Percentiles rank a stretch among this genome's conserved stretches.
Conservation (phyloP, 441 rosid species). For the Jatropha multifida region DNA sequence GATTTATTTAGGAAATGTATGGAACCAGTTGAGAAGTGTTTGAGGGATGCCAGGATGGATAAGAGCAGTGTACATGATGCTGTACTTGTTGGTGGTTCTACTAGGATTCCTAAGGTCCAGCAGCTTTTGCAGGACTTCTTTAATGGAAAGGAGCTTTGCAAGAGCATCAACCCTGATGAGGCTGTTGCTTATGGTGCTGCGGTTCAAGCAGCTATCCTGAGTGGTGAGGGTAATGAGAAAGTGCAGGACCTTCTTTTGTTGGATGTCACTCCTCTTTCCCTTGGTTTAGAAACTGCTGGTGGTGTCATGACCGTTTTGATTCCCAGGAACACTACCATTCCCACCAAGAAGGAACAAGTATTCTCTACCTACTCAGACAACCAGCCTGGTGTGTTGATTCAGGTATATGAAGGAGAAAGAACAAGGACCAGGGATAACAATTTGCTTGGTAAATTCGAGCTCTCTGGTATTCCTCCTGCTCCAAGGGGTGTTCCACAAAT, state of each 20-base stretch:
- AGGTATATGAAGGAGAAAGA: conserved; percentile 75
- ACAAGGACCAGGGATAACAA: conserved; percentile 69
- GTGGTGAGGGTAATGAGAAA: conserved; percentile 72
- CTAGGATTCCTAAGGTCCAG: conserved; percentile 76
- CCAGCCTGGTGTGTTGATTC: conserved; percentile 72
- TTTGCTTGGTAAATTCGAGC: conserved; percentile 71
- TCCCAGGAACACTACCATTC: conserved; percentile 71
- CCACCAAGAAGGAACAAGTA: conserved; percentile 65
- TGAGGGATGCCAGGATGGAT: conserved; percentile 79
- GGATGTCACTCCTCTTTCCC: conserved; percentile 59
- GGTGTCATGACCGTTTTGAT: conserved; percentile 65
- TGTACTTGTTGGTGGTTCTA: conserved; percentile 82
- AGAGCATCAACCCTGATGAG: conserved; percentile 74
- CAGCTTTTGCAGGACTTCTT: conserved; percentile 74
- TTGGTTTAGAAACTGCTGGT: conserved; percentile 57
- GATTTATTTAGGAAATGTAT: conserved; percentile 75
- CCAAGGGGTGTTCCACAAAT: conserved; percentile 77
- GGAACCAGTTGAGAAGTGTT: conserved; percentile 78
- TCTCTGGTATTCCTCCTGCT: conserved; percentile 72
- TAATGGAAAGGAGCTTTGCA: conserved; percentile 82
- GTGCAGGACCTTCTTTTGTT: conserved; percentile 63
- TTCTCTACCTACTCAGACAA: conserved; percentile 69
- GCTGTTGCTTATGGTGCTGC: conserved; percentile 87
- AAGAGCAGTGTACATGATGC: conserved; percentile 64
- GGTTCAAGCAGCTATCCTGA: conserved; percentile 71